Percentiles rank a stretch among this genome's conserved stretches.
Evolutionary conservation across 2,329 filamentous ascomycete genomes (phyloP).

Genomic region (Cadophora sp.): DNA sequence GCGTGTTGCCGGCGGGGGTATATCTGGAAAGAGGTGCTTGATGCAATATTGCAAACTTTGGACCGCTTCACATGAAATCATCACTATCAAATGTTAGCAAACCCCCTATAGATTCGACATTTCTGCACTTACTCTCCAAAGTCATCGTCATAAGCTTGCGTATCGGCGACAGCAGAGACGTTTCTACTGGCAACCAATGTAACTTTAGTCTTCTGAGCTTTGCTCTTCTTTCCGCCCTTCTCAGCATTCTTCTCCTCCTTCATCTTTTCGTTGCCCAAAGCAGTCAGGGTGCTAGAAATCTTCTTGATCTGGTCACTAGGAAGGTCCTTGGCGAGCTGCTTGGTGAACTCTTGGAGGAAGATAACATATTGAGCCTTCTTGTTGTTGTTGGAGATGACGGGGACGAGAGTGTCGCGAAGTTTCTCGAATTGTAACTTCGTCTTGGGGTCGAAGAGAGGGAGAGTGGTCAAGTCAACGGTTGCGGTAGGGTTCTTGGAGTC

Average conservation of each 20-base stretch:
- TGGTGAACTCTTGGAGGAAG: slow-evolving; percentile 90
- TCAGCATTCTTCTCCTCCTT: slow-evolving; percentile 96
- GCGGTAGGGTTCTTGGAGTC: slow-evolving; percentile 77
- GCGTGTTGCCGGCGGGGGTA: slow-evolving; percentile 17
- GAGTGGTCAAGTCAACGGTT: slow-evolving; percentile 78
- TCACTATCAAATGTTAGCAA: slow-evolving; percentile 55
- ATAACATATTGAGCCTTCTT: slow-evolving; percentile 92
- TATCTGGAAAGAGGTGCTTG: slow-evolving; percentile 14
- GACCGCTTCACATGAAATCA: slow-evolving; percentile 71
- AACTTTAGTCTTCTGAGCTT: slow-evolving; percentile 95
- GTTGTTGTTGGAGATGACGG: slow-evolving; percentile 74
- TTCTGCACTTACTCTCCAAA: slow-evolving; percentile 80
- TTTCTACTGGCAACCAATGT: slow-evolving; percentile 72
- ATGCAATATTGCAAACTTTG: slow-evolving; percentile 26
- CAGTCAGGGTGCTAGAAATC: slow-evolving; percentile 85
- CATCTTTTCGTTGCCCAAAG: slow-evolving; percentile 96
- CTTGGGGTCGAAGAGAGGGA: slow-evolving; percentile 87
- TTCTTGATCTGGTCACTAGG: slow-evolving; percentile 97
- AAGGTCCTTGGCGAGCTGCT: slow-evolving; percentile 85
- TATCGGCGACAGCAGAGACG: slow-evolving; percentile 67
- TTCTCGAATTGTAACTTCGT: slow-evolving; percentile 87
- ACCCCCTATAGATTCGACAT: not conserved
- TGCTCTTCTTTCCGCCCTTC: slow-evolving; percentile 95
- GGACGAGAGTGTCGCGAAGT: slow-evolving; percentile 79
- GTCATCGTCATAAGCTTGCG: slow-evolving; percentile 80